Conservation (phyloP, 177 flowering plant genomes). For the Vitis hybrid region DNA sequence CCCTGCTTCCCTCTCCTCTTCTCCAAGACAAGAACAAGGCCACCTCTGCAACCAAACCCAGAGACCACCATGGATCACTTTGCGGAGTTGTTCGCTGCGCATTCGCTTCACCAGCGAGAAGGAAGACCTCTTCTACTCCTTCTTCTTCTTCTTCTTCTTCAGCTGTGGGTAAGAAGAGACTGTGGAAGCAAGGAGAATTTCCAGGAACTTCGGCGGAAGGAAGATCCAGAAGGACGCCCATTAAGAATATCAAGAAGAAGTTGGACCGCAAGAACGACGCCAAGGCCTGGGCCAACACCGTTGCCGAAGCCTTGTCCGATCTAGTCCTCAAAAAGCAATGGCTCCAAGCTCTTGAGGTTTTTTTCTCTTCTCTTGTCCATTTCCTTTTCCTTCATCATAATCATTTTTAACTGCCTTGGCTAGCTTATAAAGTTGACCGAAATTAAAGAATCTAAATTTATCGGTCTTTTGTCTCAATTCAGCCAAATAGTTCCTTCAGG, state of each 20-base stretch:
- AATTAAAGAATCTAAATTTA: neutral
- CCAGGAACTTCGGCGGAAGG: constrained; percentile 52
- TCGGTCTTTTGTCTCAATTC: too few relatives aligned
- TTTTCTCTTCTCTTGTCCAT: neutral
- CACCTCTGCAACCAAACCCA: constrained; percentile 1
- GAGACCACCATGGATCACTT: neutral
- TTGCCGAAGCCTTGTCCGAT: constrained; percentile 75
- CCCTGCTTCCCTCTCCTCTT: constrained; percentile 34
- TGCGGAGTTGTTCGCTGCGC: constrained; percentile 26
- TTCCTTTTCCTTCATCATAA: neutral
- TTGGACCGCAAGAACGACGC: constrained; percentile 58
- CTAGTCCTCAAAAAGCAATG: constrained; percentile 70
- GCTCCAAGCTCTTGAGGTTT: constrained; percentile 80
- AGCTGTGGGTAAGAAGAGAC: constrained; percentile 38
- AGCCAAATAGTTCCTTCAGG: too few relatives aligned
- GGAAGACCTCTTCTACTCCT: constrained; percentile 21
- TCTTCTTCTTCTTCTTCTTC: neutral
- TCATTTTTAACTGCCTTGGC: neutral
- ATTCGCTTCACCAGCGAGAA: constrained; percentile 24
- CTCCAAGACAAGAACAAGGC: constrained; percentile 7
- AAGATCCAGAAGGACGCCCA: constrained; percentile 35
- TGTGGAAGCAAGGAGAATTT: constrained; percentile 87
- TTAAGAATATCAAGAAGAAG: constrained; percentile 87
- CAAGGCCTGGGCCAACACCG: constrained; percentile 83
- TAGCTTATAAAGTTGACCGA: neutral